Conservation (phyloP, 2,329 filamentous ascomycete species). For the Rutstroemia sydowiana region DNA sequence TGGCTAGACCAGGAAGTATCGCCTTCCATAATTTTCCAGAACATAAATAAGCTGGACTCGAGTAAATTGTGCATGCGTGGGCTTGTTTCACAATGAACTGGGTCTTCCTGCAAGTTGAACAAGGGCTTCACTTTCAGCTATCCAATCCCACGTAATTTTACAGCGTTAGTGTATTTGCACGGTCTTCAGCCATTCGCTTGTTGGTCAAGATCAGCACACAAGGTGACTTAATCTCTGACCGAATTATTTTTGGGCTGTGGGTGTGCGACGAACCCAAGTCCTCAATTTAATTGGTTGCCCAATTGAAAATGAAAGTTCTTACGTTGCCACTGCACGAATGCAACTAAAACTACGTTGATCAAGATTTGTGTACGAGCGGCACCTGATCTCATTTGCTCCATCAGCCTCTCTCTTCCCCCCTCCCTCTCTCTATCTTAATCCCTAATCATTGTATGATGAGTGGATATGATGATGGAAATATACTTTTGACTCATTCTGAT, state of each 20-base stretch:
- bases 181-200: constrained; percentile 16
- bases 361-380: constrained; percentile 10
- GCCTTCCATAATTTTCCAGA: constrained; percentile 27
- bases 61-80: constrained; percentile 11
- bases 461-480: not conserved
- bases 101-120: constrained; percentile 17
- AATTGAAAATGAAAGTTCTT: constrained; percentile 1
- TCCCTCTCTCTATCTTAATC: no score
- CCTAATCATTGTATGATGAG: no score
- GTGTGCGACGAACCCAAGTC: not conserved
- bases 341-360: constrained; percentile 9
- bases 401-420: constrained; percentile 1
- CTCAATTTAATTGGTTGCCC: not conserved
- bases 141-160: constrained; percentile 23
- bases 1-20: constrained; percentile 9
- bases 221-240: constrained; percentile 8
- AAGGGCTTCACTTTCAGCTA: constrained; percentile 19
- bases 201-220: constrained; percentile 14
- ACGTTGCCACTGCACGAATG: constrained; percentile 10
- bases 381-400: constrained; percentile 7
- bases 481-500: no score
- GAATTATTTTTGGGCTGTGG: not conserved
- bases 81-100: constrained; percentile 24
- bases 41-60: constrained; percentile 20
- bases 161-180: constrained; percentile 10